phyloP scores from a whole-genome alignment of 2,329 filamentous ascomycete genomes.

The Colletotrichum sp. region DNA sequence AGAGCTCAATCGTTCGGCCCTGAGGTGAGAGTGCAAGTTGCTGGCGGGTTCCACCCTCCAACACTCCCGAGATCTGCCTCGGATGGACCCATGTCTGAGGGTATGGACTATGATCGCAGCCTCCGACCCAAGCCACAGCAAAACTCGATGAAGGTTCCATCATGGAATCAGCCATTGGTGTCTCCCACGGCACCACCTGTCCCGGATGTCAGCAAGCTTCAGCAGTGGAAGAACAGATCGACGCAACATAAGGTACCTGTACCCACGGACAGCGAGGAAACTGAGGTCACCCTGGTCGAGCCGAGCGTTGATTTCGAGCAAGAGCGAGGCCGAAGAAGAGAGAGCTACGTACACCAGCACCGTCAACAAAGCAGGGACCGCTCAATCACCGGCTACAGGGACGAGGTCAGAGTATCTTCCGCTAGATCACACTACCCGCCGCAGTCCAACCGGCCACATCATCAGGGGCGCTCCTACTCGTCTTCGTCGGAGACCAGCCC shows the following conservation, averaged over 20 bases:
- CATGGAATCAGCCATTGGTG: constrained; percentile 28
- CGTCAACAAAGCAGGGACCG: constrained; percentile 20
- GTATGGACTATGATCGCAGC: not conserved
- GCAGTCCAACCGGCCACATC: constrained; percentile 15
- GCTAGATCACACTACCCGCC: constrained; percentile 22
- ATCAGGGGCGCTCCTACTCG: not conserved
- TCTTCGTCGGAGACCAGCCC: constrained; percentile 8
- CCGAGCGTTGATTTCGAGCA: constrained; percentile 5
- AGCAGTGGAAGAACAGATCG: constrained; percentile 29
- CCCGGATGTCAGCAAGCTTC: constrained; percentile 36
- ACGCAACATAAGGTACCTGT: not conserved
- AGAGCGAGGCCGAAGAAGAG: constrained; percentile 9
- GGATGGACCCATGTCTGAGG: not conserved
- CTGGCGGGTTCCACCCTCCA: not conserved
- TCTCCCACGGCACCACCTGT: constrained; percentile 31
- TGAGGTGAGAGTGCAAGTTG: not conserved
- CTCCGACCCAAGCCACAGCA: not conserved
- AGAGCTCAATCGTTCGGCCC: constrained; percentile 15
- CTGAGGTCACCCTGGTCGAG: not conserved
- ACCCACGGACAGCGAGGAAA: not conserved
- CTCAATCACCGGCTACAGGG: constrained; percentile 14
- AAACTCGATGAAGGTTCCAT: not conserved
- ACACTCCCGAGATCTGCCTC: not conserved
- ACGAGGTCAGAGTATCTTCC: constrained; percentile 14
- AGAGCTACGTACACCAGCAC: constrained; percentile 20